Evolutionary conservation across 2,329 filamentous ascomycete species (phyloP), one percentile per base, ranked within the genome.

Genomic region (Ascochyta lentis): DNA sequence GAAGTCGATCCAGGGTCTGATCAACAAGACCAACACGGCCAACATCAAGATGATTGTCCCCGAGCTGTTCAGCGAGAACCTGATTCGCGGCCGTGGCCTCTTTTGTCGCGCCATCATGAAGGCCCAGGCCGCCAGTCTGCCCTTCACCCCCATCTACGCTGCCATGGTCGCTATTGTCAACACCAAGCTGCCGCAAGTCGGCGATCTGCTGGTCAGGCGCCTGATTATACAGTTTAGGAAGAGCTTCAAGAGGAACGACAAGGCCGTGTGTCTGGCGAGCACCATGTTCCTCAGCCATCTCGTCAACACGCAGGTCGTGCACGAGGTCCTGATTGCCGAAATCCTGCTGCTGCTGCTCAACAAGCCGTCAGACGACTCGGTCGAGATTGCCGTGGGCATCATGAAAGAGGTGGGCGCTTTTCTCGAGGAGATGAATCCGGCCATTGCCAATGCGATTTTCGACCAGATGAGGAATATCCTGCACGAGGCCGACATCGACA

Each of bases 41-140:
- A 99, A 99, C 76, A 98, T 99, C 83, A 98, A 99, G 78, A 86
- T 90, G 72, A 97, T 99, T 60, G 92, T 98, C 23, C 94, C 94
- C 1, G 95, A 99, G 78, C 83, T 99, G 41, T 99, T 99, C 77
- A 86, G 87, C 45, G 95, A 99, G 81, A 99, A 99, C 74, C 78
- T 99, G 67, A 83, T 99, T 37, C 89, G 95, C 54, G 95, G 95
- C 6, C 85, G 95, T 56, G 95, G 95, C 19, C 79, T 99, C 57
- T 97, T 98, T 76, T 97, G 94, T 78, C 86, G 95, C 61, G 94
- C 91, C 66, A 95, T 99, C 70, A 96, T 98, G 92, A 98, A 98
- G 80, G 95, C 95, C 0, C 95, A 99, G 79, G 92, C 94, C 13
- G 92, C 94, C 9, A 96, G 91, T 81, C 83, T 98, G 74, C 93